These are phyloP conservation scores for Citrus glauca DNA, from an alignment of 345 rosid genomes.

Conservation along the genomic window DNA sequence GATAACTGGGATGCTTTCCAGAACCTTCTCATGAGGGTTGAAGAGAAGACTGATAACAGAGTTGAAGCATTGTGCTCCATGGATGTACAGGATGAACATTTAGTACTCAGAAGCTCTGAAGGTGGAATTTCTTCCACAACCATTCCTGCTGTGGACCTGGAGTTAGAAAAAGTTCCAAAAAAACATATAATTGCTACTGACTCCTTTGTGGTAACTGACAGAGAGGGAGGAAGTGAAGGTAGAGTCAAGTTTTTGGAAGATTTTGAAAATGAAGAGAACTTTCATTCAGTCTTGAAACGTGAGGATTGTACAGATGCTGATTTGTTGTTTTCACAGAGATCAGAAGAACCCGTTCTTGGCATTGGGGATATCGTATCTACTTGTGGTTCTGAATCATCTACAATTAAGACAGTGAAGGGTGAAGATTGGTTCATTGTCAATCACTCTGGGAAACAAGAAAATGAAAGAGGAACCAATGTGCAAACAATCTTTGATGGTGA, in stretches of 20 bases:
- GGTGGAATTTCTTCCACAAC: slow-evolving; percentile 16
- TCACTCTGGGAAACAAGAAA: slow-evolving; percentile 30
- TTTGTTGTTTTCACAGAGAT: slow-evolving; percentile 40
- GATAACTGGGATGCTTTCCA: slow-evolving; percentile 74
- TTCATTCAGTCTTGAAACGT: slow-evolving; percentile 42
- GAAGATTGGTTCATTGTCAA: slow-evolving; percentile 59
- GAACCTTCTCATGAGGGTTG: slow-evolving; percentile 57
- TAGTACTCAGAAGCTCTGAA: slow-evolving; percentile 25
- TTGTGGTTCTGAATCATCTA: slow-evolving; percentile 30
- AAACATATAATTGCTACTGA: slow-evolving; percentile 32
- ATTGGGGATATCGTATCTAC: slow-evolving; percentile 26
- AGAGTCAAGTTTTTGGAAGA: slow-evolving; percentile 28
- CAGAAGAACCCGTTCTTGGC: slow-evolving; percentile 38
- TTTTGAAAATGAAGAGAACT: slow-evolving; percentile 42
- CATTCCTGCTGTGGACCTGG: slow-evolving; percentile 19
- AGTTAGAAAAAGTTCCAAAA: slow-evolving; percentile 30
- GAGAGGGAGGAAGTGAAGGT: slow-evolving; percentile 30
- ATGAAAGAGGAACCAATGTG: slow-evolving; percentile 21
- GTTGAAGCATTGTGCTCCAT: slow-evolving; percentile 17
- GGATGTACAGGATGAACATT: slow-evolving; percentile 31
- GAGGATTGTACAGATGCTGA: slow-evolving; percentile 45
- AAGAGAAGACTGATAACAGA: slow-evolving; percentile 23
- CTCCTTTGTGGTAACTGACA: slow-evolving; percentile 37
- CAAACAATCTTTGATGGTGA: slow-evolving; percentile 40
- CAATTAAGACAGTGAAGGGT: slow-evolving; percentile 47